Conservation (phyloP, 2,329 filamentous ascomycete genomes). For the Xylariaceae sp. region DNA sequence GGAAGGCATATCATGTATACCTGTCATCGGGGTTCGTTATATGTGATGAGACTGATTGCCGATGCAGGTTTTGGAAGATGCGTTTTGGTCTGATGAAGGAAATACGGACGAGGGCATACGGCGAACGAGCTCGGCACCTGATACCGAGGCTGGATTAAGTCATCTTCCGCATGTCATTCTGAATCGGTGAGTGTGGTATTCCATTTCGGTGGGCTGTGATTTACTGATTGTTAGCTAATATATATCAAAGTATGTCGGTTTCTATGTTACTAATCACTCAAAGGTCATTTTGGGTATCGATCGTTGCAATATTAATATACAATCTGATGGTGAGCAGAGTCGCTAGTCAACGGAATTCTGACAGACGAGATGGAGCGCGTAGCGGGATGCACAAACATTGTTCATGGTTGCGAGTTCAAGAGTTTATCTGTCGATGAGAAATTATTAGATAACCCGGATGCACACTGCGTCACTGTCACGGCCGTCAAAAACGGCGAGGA, state of each 20-base stretch:
- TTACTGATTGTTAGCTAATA: no score
- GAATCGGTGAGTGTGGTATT: constrained; percentile 33
- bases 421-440: constrained; percentile 46
- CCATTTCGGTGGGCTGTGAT: no score
- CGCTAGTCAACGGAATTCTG: constrained; percentile 52
- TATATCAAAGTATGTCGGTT: no score
- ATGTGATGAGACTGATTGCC: no score
- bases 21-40: no score
- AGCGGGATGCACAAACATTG: constrained; percentile 41
- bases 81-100: constrained; percentile 49
- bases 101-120: constrained; percentile 34
- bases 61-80: constrained; percentile 45
- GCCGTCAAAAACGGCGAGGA: constrained; percentile 40
- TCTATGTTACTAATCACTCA: no score
- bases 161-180: constrained; percentile 56
- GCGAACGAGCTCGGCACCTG: constrained; percentile 47
- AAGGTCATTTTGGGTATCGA: no score
- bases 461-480: constrained; percentile 44
- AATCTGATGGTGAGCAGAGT: constrained; percentile 30
- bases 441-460: constrained; percentile 33
- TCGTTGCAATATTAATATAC: no score
- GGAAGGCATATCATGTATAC: constrained; percentile 52
- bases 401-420: constrained; percentile 54
- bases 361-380: constrained; percentile 48
- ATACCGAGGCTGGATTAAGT: constrained; percentile 52